Evolutionary conservation across 1,139 yeast species (phyloP), one percentile per base, ranked within the genome.

Genomic region (Kluyveromyces sp.): DNA sequence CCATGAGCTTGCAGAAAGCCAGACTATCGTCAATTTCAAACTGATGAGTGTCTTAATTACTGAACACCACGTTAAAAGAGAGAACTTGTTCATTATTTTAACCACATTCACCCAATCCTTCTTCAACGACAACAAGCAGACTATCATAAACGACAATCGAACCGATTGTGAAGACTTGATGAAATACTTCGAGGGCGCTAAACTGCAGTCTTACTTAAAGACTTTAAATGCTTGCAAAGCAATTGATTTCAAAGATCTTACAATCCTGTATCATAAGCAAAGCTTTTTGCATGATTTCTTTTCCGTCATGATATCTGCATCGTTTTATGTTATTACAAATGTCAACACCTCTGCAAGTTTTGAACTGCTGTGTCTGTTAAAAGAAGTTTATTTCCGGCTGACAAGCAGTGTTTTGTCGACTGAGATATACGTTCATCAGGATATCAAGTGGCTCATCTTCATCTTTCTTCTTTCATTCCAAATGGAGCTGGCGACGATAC

Each of bases 41-140:
- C 36, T 53, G n/a, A 51, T 57, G 2, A 55, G 59, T 32, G 46
- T 48, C 3, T 50, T 51, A 19, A 52, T 57, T 11, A 33, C 57
- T 4, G 48, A 48, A n/a, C 44, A 54, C 30, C 60, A 57, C 41
- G 48, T 54, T 34, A 55, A 57, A 31, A 29, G 34, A 20, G 40
- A 46, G 42, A 25, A 42, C 45, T 13, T 51, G 51, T 42, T 39
- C 49, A 45, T 51, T 11, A 44, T 48, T 11, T 25, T 56, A n/a
- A 43, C 53, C 43, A 36, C 49, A 33, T 53, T 54, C 35, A 49
- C 56, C 2, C 40, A 44, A 3, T 42, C 55, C 2, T 55, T 50
- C 30, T 36, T 57, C 11, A 29, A 45, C 7, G 57, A 57, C 36
- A 56, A 56, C 41, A 25, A 44, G 26, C 41, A 48, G 13, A 26